Evolutionary conservation across 2,329 filamentous ascomycete species (phyloP).

Genomic region (Xylariaceae sp.): DNA sequence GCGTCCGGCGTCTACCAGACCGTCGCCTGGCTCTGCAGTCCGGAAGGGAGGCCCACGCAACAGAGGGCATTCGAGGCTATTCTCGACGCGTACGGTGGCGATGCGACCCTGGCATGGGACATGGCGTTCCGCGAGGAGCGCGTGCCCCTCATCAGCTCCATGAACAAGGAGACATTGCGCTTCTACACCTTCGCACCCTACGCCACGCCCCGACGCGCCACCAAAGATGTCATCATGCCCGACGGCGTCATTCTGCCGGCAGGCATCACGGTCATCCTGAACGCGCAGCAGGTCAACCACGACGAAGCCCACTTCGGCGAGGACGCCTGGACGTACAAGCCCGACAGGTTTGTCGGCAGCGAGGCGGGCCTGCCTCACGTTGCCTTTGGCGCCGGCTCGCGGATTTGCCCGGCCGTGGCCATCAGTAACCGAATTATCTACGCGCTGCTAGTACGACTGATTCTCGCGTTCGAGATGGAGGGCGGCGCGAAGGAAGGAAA

Average conservation of each 20-base stretch:
- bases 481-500: conserved; percentile 2
- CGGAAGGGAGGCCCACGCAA: conserved; percentile 14
- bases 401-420: conserved; percentile 19
- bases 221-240: conserved; percentile 11
- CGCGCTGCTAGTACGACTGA: conserved; percentile 12
- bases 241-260: conserved; percentile 14
- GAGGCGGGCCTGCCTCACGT: conserved; percentile 14
- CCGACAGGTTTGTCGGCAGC: conserved; percentile 15
- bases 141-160: conserved; percentile 14
- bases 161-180: conserved; percentile 20
- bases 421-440: conserved; percentile 20
- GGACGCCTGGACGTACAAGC: conserved; percentile 15
- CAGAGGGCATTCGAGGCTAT: conserved; percentile 11
- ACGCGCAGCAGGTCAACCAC: conserved; percentile 20
- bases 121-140: conserved; percentile 21
- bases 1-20: conserved; percentile 17
- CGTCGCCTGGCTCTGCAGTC: conserved; percentile 16
- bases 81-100: conserved; percentile 15
- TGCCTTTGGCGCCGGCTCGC: conserved; percentile 17
- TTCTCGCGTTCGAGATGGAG: conserved; percentile 16
- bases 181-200: conserved; percentile 17
- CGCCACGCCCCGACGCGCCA: conserved; percentile 14
- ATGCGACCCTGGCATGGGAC: conserved; percentile 15
- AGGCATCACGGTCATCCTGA: conserved; percentile 21
- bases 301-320: conserved; percentile 16